phyloP scores from a whole-genome alignment of 2,329 filamentous ascomycete species.

The Colletotrichum sp. region DNA sequence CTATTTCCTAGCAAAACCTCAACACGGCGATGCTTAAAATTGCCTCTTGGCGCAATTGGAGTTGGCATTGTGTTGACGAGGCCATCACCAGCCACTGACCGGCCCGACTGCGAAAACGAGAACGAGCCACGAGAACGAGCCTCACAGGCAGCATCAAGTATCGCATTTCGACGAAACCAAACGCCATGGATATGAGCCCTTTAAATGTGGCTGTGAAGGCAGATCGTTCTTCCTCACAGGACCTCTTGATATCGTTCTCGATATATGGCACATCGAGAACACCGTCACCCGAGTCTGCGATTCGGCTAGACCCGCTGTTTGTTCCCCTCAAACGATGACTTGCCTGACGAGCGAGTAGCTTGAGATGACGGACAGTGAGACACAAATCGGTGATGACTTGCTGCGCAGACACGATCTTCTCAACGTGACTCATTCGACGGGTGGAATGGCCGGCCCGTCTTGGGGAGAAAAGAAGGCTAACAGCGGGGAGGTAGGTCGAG shows the following conservation, averaged over 20 bases:
- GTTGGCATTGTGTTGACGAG: neutral
- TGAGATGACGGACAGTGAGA: neutral
- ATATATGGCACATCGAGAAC: neutral
- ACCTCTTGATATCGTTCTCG: neutral
- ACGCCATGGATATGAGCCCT: neutral
- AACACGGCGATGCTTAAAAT: neutral
- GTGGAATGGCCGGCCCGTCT: neutral
- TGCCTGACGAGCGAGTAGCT: neutral
- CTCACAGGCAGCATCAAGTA: neutral
- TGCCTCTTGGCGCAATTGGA: neutral
- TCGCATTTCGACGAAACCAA: neutral
- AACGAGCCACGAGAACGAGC: neutral
- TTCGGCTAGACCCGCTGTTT: neutral
- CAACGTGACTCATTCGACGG: neutral
- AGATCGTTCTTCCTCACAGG: neutral
- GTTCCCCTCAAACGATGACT: neutral
- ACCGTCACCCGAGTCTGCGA: neutral
- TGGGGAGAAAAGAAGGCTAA: neutral
- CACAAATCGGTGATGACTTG: neutral
- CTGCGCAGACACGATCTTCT: neutral
- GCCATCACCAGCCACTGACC: neutral
- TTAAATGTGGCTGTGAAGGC: neutral
- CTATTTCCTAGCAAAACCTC: neutral
- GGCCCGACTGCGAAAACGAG: neutral
- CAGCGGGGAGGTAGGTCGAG: neutral